Evolutionary conservation across 352 stramenopile species (phyloP), one percentile per base, ranked within the genome.

Genomic region (Phytophthora boehmeriae): DNA sequence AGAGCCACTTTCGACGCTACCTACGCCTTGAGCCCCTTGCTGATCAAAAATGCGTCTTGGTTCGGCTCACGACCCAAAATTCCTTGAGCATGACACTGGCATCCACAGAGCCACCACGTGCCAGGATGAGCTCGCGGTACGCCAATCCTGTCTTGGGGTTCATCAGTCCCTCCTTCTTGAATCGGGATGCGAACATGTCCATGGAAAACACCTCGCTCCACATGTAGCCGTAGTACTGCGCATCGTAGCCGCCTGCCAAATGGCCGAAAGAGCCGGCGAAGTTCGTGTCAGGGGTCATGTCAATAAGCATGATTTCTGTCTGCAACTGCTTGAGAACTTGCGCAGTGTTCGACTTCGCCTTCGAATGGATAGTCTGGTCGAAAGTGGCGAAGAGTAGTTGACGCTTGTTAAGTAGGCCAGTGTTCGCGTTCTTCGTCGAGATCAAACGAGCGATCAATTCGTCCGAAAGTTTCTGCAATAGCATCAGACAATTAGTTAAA

Each of bases 151-250:
- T 93, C 68, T 73, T 78, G 13, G 79, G 65, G 63, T 93, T 94
- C 81, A 96, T 89, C 2, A 93, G 65, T 22, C 84, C 84, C 44
- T 96, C 85, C 47, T 85, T 83, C 76, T 93, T 85, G 75, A 97
- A 96, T 22, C 85, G 77, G 62, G 83, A 89, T 43, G 84, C 71
- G 67, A 97, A 97, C 89, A 97, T 96, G 62, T 96, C 89, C 63
- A 92, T 89, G 57, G 86, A 94, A 41, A 95, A 87, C 11, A 96
- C 88, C 56, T 96, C 86, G 52, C 86, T 94, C 88, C 89, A 97
- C 78, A 97, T 83, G 79, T 97, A 97, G 50, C 88, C 89, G 50
- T 91, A 94, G 66, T 92, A 92, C 73, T 92, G 78, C 3, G 84
- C 81, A 43, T 93, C 81, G 59, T 91, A 93, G 57, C 80, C 82